Evolutionary conservation across 495 filamentous ascomycete genomes (phyloP), one percentile per base, ranked within the genome.

Genomic region (Aspergillus coremiiformis): DNA sequence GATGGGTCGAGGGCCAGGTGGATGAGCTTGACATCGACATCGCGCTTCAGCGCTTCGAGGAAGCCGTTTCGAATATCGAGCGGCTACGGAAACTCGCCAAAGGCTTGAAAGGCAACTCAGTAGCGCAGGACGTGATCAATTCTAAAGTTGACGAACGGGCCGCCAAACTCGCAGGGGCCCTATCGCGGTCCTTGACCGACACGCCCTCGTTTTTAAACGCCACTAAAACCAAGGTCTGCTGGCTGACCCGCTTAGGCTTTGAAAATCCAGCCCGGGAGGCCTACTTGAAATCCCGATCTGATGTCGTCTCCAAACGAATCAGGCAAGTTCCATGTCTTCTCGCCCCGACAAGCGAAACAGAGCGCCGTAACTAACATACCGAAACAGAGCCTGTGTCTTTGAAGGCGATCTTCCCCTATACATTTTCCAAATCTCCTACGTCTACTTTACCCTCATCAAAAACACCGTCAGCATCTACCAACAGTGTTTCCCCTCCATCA

Each of bases 11-110:
- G 62, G 79, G 81, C 39, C 90, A 97, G 69, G 84, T 99, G 59
- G 93, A 99, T 62, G 90, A 95, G 61, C 80, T 99, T 4, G 94
- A 97, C 58, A 96, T 96, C 56, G 84, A 90, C 62, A 93, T 99
- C 47, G 93, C 93, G 1, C 78, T 97, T 22, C 92, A 96, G 59
- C 78, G 81, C 27, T 94, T 96, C 52, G 92, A 96, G 53, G 80
- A 83, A 4, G 87, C 92, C 0, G 90, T 96, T 0, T 71, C 76
- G 2, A 80, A 80, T 44, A 84, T 96, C 8, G 92, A 96, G 66
- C 86, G 86, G 54, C 75, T 99, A 22, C 83, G 87, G 47, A 80
- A 80, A 48, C 70, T 97, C 21, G 86, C 87, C 0, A 82, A 83
- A 53, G 80, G 86, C 5, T 76, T 96, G 8, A 92, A 89, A 64